Evolutionary conservation across 1,139 yeast species (phyloP).

Genomic region (Kodamaea plutei): DNA sequence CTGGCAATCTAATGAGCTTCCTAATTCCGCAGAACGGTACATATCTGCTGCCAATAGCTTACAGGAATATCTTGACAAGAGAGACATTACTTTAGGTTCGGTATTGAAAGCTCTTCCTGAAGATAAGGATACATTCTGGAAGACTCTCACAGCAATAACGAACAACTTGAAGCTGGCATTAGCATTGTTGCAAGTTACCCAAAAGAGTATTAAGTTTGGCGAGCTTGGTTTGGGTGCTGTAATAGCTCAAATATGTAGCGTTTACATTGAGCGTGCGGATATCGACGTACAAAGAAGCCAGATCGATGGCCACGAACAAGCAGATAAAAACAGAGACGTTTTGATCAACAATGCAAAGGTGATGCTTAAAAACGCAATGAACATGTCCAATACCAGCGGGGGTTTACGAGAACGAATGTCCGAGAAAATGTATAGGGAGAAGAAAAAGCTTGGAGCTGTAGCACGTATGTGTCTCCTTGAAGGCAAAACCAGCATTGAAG

Average conservation of each 20-base stretch:
- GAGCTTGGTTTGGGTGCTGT: slow-evolving; percentile 31
- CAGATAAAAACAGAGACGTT: slow-evolving; percentile 25
- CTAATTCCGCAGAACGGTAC: slow-evolving; percentile 27
- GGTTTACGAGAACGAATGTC: slow-evolving; percentile 47
- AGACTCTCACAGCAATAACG: slow-evolving; percentile 35
- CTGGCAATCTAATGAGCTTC: slow-evolving; percentile 25
- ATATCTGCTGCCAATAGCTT: slow-evolving; percentile 42
- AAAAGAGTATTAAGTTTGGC: slow-evolving; percentile 16
- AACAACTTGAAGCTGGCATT: slow-evolving; percentile 37
- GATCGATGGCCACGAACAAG: slow-evolving; percentile 24
- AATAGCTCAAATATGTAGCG: slow-evolving; percentile 39
- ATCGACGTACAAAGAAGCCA: slow-evolving; percentile 48
- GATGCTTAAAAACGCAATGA: slow-evolving; percentile 45
- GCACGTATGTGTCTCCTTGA: slow-evolving; percentile 45
- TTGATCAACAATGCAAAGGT: slow-evolving; percentile 38
- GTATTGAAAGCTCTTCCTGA: background rate
- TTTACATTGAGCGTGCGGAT: slow-evolving; percentile 49
- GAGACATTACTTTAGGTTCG: slow-evolving; percentile 16
- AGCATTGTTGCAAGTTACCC: slow-evolving; percentile 22
- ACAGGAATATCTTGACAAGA: slow-evolving; percentile 40
- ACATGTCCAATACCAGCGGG: slow-evolving; percentile 43
- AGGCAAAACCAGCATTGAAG: slow-evolving; percentile 27
- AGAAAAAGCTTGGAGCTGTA: slow-evolving; percentile 43
- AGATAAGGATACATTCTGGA: slow-evolving; percentile 29
- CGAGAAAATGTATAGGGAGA: slow-evolving; percentile 42